Conservation (phyloP, 2,329 filamentous ascomycete genomes). For the Neofusicoccum laricinum region DNA sequence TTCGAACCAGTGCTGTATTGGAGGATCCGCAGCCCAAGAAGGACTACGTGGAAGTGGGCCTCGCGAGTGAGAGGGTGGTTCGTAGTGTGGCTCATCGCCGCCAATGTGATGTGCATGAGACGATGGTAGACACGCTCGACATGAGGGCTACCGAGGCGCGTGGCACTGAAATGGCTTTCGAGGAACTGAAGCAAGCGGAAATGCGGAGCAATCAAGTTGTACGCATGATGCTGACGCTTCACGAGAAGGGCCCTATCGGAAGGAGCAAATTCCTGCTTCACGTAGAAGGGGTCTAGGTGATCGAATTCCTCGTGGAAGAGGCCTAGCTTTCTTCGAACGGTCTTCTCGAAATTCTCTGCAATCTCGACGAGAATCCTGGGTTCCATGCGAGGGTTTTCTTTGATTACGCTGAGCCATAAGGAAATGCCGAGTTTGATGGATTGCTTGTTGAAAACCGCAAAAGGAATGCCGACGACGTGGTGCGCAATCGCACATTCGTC, state of each 20-base stretch:
- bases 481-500: conserved; percentile 78
- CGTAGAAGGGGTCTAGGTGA: conserved; percentile 73
- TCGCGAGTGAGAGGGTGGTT: conserved; percentile 87
- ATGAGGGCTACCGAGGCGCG: conserved; percentile 77
- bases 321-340: conserved; percentile 72
- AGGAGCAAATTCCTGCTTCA: conserved; percentile 88
- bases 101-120: conserved; percentile 74
- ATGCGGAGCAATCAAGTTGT: conserved; percentile 84
- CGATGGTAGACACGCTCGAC: conserved; percentile 79
- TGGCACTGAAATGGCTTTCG: conserved; percentile 91
- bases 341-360: conserved; percentile 85
- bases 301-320: conserved; percentile 71
- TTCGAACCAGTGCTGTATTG: conserved; percentile 64
- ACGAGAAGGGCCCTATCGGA: conserved; percentile 74
- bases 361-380: conserved; percentile 83
- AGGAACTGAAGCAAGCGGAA: conserved; percentile 84
- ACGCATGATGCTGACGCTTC: conserved; percentile 73
- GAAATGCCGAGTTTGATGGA: conserved; percentile 95
- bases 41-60: conserved; percentile 81
- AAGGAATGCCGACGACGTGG: conserved; percentile 88
- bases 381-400: conserved; percentile 89
- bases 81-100: conserved; percentile 66
- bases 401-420: conserved; percentile 93
- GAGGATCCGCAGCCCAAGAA: conserved; percentile 78
- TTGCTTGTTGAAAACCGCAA: conserved; percentile 88